A percentile compares a stretch with the other conserved stretches of the same genome.
phyloP scores from a whole-genome alignment of 2,329 filamentous ascomycete genomes.

The Leptosphaerulina australis region DNA sequence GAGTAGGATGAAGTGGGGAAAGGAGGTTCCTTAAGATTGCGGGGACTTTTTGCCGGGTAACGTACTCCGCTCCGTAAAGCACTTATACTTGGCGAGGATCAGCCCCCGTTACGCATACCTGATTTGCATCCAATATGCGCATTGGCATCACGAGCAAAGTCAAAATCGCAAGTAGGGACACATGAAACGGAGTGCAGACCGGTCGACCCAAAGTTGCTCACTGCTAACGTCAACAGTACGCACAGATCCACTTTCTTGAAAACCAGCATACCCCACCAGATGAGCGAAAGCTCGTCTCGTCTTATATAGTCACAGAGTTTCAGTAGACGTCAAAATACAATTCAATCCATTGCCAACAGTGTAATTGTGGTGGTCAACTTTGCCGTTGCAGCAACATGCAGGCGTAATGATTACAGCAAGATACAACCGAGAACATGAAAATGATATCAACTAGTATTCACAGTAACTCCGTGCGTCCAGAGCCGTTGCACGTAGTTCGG shows the following conservation, averaged over 20 bases:
- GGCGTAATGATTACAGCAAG: not conserved
- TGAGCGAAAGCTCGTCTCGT: no score
- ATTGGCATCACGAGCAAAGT: not conserved
- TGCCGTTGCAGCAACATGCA: not conserved
- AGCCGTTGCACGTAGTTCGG: slow-evolving; percentile 4
- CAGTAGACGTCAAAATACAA: no score
- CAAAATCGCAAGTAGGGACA: not conserved
- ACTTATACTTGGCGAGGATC: slow-evolving; percentile 6
- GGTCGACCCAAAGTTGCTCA: not conserved
- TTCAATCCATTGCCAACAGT: no score
- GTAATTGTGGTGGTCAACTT: not conserved
- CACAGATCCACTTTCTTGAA: no score
- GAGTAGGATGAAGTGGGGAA: slow-evolving; percentile 9
- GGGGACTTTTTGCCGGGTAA: slow-evolving; percentile 1
- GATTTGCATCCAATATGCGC: not conserved
- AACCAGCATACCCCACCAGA: no score
- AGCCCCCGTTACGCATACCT: not conserved
- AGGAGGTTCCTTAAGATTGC: slow-evolving; percentile 6
- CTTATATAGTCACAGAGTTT: no score
- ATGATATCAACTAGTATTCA: no score
- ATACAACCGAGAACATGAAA: not conserved
- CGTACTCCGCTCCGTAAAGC: slow-evolving; percentile 4
- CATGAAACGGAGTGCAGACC: not conserved
- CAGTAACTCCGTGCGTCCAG: not conserved
- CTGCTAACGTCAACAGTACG: no score